Conservation (phyloP, 2,329 filamentous ascomycete genomes). For the Penicillium sp. region DNA sequence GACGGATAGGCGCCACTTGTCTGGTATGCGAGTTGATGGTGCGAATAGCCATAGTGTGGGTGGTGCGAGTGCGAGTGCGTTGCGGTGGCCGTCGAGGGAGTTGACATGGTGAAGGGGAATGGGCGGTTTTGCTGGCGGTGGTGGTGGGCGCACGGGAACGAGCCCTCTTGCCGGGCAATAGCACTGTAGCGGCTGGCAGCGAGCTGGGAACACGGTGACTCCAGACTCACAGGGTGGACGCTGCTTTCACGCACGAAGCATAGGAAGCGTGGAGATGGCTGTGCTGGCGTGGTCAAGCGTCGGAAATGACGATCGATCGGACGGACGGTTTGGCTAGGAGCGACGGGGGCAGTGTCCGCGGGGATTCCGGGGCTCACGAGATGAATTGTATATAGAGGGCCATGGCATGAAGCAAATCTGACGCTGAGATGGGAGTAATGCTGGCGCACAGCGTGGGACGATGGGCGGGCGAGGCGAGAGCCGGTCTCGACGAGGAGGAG, state of each 20-base stretch:
- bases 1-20: constrained; percentile 49
- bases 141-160: neutral
- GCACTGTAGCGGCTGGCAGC: neutral
- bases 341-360: neutral
- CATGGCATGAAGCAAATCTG: constrained; percentile 1
- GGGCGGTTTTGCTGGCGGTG: constrained; percentile 21
- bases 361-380: neutral
- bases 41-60: constrained; percentile 60
- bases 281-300: neutral
- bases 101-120: constrained; percentile 61
- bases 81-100: constrained; percentile 71
- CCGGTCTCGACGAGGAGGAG: too few relatives aligned
- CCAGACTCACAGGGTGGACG: neutral
- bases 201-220: neutral
- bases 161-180: too few relatives aligned
- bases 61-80: constrained; percentile 68
- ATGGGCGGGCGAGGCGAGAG: neutral
- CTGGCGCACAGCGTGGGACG: neutral
- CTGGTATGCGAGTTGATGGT: constrained; percentile 52
- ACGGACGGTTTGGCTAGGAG: neutral
- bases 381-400: constrained; percentile 1
- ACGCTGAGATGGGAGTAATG: neutral
- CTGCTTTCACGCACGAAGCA: neutral
- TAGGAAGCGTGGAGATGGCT: neutral
- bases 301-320: constrained; percentile 13